These are phyloP conservation scores for Aspergillus tamarii DNA, from an alignment of 2,329 filamentous ascomycete species.

Conservation along the genomic window DNA sequence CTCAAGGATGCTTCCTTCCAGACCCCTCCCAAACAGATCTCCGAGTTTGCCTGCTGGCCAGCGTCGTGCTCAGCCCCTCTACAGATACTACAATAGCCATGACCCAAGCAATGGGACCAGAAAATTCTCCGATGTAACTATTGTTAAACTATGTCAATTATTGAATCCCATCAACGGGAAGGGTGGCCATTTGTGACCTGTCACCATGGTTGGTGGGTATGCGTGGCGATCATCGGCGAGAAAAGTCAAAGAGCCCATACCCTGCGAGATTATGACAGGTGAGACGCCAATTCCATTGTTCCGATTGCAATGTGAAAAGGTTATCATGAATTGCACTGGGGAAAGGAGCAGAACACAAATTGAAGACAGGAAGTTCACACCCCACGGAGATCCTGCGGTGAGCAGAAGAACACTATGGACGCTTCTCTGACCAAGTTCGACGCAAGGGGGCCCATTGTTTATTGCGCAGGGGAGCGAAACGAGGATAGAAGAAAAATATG, in stretches of 20 bases:
- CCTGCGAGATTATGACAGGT: constrained; percentile 19
- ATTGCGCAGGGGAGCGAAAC: constrained; percentile 19
- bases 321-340: not conserved
- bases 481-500: constrained; percentile 11
- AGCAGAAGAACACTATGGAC: not conserved
- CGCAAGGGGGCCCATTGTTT: constrained; percentile 21
- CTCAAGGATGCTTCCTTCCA: too few relatives aligned
- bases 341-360: not conserved
- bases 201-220: constrained; percentile 6
- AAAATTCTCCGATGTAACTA: constrained; percentile 5
- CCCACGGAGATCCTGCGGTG: constrained; percentile 10
- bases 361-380: not conserved
- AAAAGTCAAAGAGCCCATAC: not conserved
- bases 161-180: constrained; percentile 1
- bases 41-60: not conserved
- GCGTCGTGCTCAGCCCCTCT: not conserved
- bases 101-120: not conserved
- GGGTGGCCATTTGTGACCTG: constrained; percentile 8
- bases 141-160: constrained; percentile 11
- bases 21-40: too few relatives aligned
- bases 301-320: not conserved
- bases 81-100: not conserved
- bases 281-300: constrained; percentile 14
- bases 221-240: constrained; percentile 14
- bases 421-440: constrained; percentile 9